A percentile compares a stretch with the other conserved stretches of the same genome.
Conservation (phyloP, 2,329 filamentous ascomycete genomes). For the Colletotrichum aenigma region DNA sequence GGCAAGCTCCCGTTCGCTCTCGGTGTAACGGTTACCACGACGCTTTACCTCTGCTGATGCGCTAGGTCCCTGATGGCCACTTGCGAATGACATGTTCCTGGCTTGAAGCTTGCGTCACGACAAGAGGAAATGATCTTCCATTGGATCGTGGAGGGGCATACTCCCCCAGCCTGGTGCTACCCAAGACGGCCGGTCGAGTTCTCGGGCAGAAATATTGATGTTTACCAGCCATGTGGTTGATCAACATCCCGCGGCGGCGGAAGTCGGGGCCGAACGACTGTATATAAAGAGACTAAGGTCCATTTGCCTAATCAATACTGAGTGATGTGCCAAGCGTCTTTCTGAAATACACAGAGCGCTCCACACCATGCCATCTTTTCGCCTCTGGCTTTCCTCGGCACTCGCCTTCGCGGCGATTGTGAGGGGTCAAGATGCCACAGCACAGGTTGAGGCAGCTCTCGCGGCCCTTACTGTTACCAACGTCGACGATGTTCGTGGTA, state of each 20-base stretch:
- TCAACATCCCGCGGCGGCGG: background rate
- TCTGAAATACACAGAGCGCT: background rate
- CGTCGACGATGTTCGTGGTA: conserved; percentile 40
- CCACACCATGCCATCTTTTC: background rate
- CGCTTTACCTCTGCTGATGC: background rate
- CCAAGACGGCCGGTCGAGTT: conserved; percentile 1
- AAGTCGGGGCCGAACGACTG: background rate
- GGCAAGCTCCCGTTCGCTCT: background rate
- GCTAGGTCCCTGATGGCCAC: background rate
- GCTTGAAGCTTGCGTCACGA: background rate
- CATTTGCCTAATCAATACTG: background rate
- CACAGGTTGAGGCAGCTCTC: conserved; percentile 21
- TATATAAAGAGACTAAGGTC: background rate
- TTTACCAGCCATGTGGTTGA: background rate
- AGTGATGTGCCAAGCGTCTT: background rate
- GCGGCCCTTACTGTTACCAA: conserved; percentile 32
- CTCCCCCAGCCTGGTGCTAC: background rate
- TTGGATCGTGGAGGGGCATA: background rate
- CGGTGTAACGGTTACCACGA: conserved; percentile 6
- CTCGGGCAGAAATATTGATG: background rate
- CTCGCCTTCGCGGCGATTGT: conserved; percentile 6
- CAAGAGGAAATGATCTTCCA: background rate
- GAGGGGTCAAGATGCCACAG: background rate
- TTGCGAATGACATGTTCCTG: background rate
- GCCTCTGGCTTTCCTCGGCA: background rate